Base-by-base conservation (phyloP, 1,139 yeast genomes). In the Suhomyces terraborum region DNA sequence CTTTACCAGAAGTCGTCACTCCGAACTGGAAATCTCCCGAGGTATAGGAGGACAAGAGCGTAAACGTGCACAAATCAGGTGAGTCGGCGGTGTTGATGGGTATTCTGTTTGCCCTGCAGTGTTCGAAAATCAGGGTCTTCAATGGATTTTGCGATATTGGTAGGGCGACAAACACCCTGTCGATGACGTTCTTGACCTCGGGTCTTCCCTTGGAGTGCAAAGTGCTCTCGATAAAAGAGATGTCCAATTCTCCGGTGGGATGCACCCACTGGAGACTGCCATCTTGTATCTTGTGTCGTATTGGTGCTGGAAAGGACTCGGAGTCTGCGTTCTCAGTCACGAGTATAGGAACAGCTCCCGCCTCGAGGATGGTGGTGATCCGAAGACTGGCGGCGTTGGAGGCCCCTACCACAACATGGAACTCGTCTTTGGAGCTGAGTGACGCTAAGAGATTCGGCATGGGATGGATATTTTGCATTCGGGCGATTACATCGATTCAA, bases 1-100 rank as follows among this genome's bases (percentile, higher is more conserved):
- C 97, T 61, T 86, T 86, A 0, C 97, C 96, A 27, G 82, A 77
- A 0, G 98, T 91, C 7, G 94, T 82, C 5, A 91, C 80, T 0
- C 96, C 95, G 38, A 91, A 54, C 60, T 87, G 94, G 62, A 91
- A 80, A 46, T 79, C 82, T 1, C 95, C 95, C 41, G 83, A 80
- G 1, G 68, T 65, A 56, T 77, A 79, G 0, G 93, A 80, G 0
- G 97, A 87, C 26, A 88, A 67, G 43, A 89, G 60, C 0, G 94
- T 80, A 58, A 91, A 91, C 0, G 91, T 79, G 42, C 95, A 86
- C 28, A 75, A 69, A 31, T 81, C 81, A 0, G 91, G 82, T 6
- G 80, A 75, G 53, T 88, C 96, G 1, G 86, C 77, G 0, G 85
- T 83, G 56, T 89, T 89, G 29, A 91, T 72, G 0, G 97, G 97